A percentile compares a stretch with the other conserved stretches of the same genome.
Evolutionary conservation across 805 yeast genomes (phyloP).

Genomic region (Ogataea populi-albae): DNA sequence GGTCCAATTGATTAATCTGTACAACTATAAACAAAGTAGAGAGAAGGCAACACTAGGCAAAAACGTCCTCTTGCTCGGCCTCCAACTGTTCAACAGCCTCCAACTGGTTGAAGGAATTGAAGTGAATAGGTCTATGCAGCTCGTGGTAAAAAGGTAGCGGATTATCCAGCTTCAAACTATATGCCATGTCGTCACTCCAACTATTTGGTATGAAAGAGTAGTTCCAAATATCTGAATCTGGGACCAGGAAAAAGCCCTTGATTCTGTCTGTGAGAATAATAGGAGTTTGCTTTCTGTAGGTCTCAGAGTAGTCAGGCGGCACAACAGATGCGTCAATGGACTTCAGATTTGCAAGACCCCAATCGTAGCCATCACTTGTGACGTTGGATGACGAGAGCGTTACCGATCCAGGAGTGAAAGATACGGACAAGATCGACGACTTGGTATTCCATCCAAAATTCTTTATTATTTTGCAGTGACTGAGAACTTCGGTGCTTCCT

Average conservation of each 20-base stretch:
- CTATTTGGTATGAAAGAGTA: constrained; percentile 83
- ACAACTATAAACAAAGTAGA: no score
- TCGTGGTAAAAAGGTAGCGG: constrained; percentile 86
- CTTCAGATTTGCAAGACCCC: constrained; percentile 73
- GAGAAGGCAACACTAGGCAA: constrained; percentile 44
- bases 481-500: constrained; percentile 68
- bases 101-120: constrained; percentile 66
- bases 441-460: constrained; percentile 39
- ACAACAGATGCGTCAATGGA: constrained; percentile 53
- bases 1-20: no score
- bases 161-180: constrained; percentile 65
- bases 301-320: constrained; percentile 65
- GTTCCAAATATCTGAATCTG: constrained; percentile 85
- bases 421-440: constrained; percentile 58
- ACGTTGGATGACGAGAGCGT: constrained; percentile 66
- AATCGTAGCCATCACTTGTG: constrained; percentile 61
- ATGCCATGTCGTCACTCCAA: constrained; percentile 63
- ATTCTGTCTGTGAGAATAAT: constrained; percentile 70
- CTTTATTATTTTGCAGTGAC: constrained; percentile 45
- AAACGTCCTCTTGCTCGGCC: constrained; percentile 65
- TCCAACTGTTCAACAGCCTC: constrained; percentile 53
- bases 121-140: constrained; percentile 85
- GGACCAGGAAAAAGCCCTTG: constrained; percentile 82
- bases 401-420: constrained; percentile 81
- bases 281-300: constrained; percentile 62